Evolutionary conservation across 306 rosid genomes (phyloP), one percentile per base, ranked within the genome.

Genomic region (Pyrus communis): DNA sequence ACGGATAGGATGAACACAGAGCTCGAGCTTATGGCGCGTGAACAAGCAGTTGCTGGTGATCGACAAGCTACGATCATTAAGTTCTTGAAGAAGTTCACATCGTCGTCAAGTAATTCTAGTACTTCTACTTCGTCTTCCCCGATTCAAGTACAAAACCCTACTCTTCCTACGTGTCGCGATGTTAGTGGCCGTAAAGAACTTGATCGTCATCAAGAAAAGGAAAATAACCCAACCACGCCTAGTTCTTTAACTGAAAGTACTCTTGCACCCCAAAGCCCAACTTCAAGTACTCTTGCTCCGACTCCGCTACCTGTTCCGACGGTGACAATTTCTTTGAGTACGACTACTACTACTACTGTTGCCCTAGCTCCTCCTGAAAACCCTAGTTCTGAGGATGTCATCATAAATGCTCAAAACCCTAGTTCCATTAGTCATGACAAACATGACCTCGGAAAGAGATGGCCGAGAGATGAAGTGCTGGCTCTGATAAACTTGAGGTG

Each of bases 391-490:
- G 54, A 60, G 46, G 23, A 27, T 23, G 84, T 21, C 62, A 51
- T 51, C 55, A 51, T 46, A 60, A 58, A 75, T 28, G 19, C 82
- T 67, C 79, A 75, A 28, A 75, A 65, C 82, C 71, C 81, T 42
- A 59, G 25, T 13, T 33, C 77, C 28, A 71, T 5, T 45, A 42
- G 67, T 25, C 75, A 55, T 19, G 81, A 82, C 60, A 73, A 68
- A 67, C 96, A 88, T 2, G 89, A 85, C 70, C 71, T 83, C 30
- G 96, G 93, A 67, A 93, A 91, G 77, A 78, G 98, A 51, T 93
- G 98, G 98, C 98, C 97, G 7, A 87, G 86, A 67, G 98, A 93
- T 66, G 97, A 93, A 81, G 98, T 93, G 15, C 46, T 89, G 75
- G 93, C 96, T 2, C 70, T 93, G 52, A 88, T 93, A 80, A 93